Evolutionary conservation across 2,329 filamentous ascomycete species (phyloP).

Genomic region (Diaporthe vaccinii): DNA sequence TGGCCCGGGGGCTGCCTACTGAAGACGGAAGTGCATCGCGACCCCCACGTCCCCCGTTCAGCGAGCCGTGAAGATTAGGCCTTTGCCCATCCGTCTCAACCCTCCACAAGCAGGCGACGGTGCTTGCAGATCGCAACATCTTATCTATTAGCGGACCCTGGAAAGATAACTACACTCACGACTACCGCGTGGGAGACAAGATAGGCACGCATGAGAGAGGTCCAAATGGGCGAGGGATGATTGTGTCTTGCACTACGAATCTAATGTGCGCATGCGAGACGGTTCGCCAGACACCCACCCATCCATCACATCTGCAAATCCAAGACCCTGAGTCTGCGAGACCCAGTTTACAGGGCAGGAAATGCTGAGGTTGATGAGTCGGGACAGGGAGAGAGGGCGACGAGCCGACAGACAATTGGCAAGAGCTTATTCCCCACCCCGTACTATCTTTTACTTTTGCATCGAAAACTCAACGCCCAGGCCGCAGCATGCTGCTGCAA

Average conservation of each 20-base stretch:
- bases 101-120: neutral
- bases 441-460: constrained; percentile 32
- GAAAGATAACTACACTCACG: constrained; percentile 1
- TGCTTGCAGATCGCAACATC: constrained; percentile 27
- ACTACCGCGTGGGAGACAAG: neutral
- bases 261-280: neutral
- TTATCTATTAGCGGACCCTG: constrained; percentile 22
- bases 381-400: neutral
- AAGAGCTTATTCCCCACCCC: constrained; percentile 20
- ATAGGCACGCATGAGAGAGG: neutral
- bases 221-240: neutral
- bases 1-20: constrained; percentile 9
- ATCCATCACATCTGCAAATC: neutral
- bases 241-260: constrained; percentile 1
- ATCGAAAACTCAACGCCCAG: constrained; percentile 29
- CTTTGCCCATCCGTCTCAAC: constrained; percentile 26
- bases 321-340: constrained; percentile 4
- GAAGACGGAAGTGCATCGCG: constrained; percentile 35
- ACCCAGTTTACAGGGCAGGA: neutral
- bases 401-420: constrained; percentile 21
- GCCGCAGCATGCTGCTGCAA: constrained; percentile 25
- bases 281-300: neutral
- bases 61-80: constrained; percentile 17
- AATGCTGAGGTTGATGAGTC: constrained; percentile 20
- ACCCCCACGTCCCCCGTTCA: constrained; percentile 31